These are phyloP conservation scores for Spencermartinsiella europaea DNA, from an alignment of 805 yeast species.

Conservation along the genomic window DNA sequence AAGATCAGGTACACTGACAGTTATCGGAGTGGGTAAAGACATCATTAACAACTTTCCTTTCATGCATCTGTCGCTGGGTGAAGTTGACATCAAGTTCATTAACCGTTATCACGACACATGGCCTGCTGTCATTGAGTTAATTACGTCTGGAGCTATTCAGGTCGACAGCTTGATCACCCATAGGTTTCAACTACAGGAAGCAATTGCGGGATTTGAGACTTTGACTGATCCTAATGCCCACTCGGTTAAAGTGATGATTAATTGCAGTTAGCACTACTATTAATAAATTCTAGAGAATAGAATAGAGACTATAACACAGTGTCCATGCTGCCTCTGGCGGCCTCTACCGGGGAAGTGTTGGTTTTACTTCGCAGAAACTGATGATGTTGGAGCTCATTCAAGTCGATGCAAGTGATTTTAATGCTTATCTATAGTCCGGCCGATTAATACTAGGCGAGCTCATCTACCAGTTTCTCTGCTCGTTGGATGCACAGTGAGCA, in stretches of 20 bases:
- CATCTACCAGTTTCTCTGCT: too few species aligned
- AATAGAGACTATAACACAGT: too few species aligned
- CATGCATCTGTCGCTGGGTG: slow-evolving; percentile 49
- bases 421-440: too few species aligned
- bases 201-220: slow-evolving; percentile 40
- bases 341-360: too few species aligned
- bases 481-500: too few species aligned
- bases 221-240: slow-evolving; percentile 31
- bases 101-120: slow-evolving; percentile 51
- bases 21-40: slow-evolving; percentile 48
- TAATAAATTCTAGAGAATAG: too few species aligned
- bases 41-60: slow-evolving; percentile 42
- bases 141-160: slow-evolving; percentile 36
- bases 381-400: too few species aligned
- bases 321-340: too few species aligned
- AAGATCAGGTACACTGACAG: slow-evolving; percentile 41
- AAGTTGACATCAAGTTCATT: slow-evolving; percentile 44
- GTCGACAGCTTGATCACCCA: slow-evolving; percentile 46
- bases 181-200: slow-evolving; percentile 42
- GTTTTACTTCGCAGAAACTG: too few species aligned
- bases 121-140: slow-evolving; percentile 47
- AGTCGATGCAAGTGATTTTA: too few species aligned
- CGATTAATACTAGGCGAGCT: too few species aligned
- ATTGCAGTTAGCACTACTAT: not conserved
- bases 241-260: slow-evolving; percentile 43